These are phyloP conservation scores for Carex arenaria DNA, from an alignment of 202 grass and related monocot species.

Conservation along the genomic window DNA sequence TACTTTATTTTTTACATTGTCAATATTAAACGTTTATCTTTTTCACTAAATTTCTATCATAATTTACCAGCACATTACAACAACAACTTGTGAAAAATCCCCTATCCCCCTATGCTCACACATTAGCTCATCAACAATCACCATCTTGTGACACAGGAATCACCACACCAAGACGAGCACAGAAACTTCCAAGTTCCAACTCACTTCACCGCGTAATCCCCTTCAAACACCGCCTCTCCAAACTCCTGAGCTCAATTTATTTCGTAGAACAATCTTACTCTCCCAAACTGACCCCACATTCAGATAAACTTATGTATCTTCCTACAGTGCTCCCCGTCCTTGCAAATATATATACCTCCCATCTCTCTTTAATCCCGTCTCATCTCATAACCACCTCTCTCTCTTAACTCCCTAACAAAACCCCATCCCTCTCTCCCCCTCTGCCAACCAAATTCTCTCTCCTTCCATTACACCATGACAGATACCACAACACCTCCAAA, in stretches of 20 bases:
- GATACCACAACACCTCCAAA: conserved; percentile 18
- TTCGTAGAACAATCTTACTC: not conserved
- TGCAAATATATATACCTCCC: not conserved
- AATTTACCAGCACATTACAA: no score
- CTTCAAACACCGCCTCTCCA: not conserved
- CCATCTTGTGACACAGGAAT: not conserved
- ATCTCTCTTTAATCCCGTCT: not conserved
- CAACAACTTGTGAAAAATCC: no score
- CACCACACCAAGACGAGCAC: not conserved
- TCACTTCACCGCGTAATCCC: not conserved
- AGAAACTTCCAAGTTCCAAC: not conserved
- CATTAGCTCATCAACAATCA: no score
- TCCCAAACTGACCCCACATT: not conserved
- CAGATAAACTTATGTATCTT: not conserved
- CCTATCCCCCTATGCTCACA: no score
- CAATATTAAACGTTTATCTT: no score
- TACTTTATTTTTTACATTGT: no score
- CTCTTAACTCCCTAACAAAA: not conserved
- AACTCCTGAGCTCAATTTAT: not conserved
- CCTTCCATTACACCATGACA: conserved; percentile 25
- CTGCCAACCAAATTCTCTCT: conserved; percentile 13
- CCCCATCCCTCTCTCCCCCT: not conserved
- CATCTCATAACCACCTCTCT: not conserved
- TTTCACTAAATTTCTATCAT: no score
- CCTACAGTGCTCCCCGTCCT: no score